phyloP scores from a whole-genome alignment of 257 asterid species.

The Haberlea rhodopensis region DNA sequence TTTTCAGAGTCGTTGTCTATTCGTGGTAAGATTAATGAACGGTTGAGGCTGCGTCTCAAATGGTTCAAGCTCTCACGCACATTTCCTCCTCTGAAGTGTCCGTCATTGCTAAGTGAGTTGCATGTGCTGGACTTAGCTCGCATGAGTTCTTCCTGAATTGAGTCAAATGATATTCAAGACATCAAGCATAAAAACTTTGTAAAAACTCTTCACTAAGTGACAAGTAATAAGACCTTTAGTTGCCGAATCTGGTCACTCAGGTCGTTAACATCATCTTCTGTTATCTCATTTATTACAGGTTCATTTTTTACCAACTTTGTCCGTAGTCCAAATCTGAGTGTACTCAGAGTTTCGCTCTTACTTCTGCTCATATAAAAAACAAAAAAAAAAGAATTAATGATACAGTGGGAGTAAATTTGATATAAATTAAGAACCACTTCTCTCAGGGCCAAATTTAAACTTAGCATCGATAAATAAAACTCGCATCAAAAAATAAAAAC shows the following conservation, averaged over 20 bases:
- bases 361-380: slow-evolving; percentile 39
- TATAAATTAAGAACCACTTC: not conserved
- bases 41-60: slow-evolving; percentile 81
- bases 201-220: slow-evolving; percentile 1
- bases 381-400: not conserved
- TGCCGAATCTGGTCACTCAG: slow-evolving; percentile 84
- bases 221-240: slow-evolving; percentile 58
- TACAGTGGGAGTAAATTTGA: too few relatives aligned
- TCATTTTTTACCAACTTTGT: slow-evolving; percentile 65
- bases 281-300: slow-evolving; percentile 77
- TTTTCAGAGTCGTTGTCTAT: slow-evolving; percentile 55
- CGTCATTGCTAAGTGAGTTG: slow-evolving; percentile 44
- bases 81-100: slow-evolving; percentile 57
- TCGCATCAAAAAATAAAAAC: too few relatives aligned
- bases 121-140: slow-evolving; percentile 65
- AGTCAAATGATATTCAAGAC: slow-evolving; percentile 14
- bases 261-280: slow-evolving; percentile 84
- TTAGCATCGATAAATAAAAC: not conserved
- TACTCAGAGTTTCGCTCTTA: slow-evolving; percentile 64
- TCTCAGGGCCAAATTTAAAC: not conserved
- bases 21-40: slow-evolving; percentile 70
- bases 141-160: slow-evolving; percentile 88
- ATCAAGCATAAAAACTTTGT: slow-evolving; percentile 3
- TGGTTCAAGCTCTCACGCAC: slow-evolving; percentile 83
- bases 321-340: slow-evolving; percentile 81